Percentiles rank a stretch among this genome's conserved stretches.
phyloP scores from a whole-genome alignment of 2,329 filamentous ascomycete species.

The Exserohilum turcica region DNA sequence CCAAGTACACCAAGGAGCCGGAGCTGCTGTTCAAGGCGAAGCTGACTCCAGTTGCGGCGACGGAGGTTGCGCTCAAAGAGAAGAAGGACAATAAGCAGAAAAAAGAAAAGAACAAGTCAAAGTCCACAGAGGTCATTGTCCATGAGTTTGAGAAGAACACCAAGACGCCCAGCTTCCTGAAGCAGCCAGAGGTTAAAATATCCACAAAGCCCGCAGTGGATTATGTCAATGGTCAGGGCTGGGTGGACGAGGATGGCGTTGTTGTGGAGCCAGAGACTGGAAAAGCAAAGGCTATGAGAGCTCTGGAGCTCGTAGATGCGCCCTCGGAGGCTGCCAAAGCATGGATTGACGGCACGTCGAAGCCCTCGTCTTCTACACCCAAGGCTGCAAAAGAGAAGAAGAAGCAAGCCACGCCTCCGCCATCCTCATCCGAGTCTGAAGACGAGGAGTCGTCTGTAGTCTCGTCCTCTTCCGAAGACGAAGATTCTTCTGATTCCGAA shows the following conservation, averaged over 20 bases:
- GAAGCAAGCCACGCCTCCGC: conserved; percentile 31
- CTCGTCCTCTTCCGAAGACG: conserved; percentile 44
- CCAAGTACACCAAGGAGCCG: conserved; percentile 78
- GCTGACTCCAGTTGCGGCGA: conserved; percentile 58
- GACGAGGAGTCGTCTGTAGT: conserved; percentile 43
- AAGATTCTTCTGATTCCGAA: conserved; percentile 27
- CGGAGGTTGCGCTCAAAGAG: conserved; percentile 46
- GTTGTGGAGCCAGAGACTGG: conserved; percentile 67
- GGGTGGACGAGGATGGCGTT: conserved; percentile 80
- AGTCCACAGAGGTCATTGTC: conserved; percentile 64
- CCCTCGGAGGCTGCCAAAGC: conserved; percentile 29
- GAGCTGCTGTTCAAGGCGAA: conserved; percentile 87
- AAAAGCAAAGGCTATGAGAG: conserved; percentile 42
- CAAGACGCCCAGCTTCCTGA: conserved; percentile 82
- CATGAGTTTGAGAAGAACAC: conserved; percentile 90
- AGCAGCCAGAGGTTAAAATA: conserved; percentile 56
- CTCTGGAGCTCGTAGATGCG: conserved; percentile 40
- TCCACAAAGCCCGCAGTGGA: conserved; percentile 59
- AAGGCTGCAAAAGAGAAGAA: conserved; percentile 25
- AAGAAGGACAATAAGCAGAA: conserved; percentile 61
- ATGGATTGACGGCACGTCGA: conserved; percentile 23
- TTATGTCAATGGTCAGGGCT: conserved; percentile 84
- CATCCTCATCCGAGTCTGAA: conserved; percentile 33
- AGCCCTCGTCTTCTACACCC: conserved; percentile 21
- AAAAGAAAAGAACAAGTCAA: conserved; percentile 62